These are phyloP conservation scores for Rhinocladiella similis DNA, from an alignment of 2,329 filamentous ascomycete genomes.

Conservation along the genomic window DNA sequence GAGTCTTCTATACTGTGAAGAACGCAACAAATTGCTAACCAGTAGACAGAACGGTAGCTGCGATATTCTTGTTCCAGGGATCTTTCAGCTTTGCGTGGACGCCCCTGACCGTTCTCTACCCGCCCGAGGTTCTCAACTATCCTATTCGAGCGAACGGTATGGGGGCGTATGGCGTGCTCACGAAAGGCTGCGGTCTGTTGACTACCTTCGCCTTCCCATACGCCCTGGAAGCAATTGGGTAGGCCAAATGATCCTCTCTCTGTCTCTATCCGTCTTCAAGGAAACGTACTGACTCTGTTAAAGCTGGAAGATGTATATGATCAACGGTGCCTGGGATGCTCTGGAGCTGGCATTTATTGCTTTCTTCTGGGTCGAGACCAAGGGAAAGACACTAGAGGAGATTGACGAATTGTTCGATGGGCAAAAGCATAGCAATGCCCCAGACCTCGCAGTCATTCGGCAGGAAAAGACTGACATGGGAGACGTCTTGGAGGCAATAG, in stretches of 20 bases:
- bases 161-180: constrained; percentile 32
- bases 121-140: constrained; percentile 52
- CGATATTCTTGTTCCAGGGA: constrained; percentile 55
- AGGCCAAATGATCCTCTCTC: too few species aligned
- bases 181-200: background rate
- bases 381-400: constrained; percentile 32
- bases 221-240: constrained; percentile 40
- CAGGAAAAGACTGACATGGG: too few species aligned
- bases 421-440: too few species aligned
- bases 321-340: constrained; percentile 49
- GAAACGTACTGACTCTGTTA: too few species aligned
- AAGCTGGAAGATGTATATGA: constrained; percentile 50
- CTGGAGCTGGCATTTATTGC: constrained; percentile 41
- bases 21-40: background rate
- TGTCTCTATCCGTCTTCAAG: too few species aligned
- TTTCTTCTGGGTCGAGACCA: constrained; percentile 27
- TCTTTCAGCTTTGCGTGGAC: constrained; percentile 53
- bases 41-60: constrained; percentile 38
- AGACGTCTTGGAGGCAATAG: too few species aligned
- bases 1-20: background rate
- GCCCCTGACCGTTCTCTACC: constrained; percentile 50
- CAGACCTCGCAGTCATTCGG: too few species aligned
- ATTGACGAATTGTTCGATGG: constrained; percentile 18
- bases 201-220: constrained; percentile 33
- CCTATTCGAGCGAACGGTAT: constrained; percentile 51